These are phyloP conservation scores for Mycena chlorophos DNA, from an alignment of 768 basidiomycete species.

Conservation along the genomic window DNA sequence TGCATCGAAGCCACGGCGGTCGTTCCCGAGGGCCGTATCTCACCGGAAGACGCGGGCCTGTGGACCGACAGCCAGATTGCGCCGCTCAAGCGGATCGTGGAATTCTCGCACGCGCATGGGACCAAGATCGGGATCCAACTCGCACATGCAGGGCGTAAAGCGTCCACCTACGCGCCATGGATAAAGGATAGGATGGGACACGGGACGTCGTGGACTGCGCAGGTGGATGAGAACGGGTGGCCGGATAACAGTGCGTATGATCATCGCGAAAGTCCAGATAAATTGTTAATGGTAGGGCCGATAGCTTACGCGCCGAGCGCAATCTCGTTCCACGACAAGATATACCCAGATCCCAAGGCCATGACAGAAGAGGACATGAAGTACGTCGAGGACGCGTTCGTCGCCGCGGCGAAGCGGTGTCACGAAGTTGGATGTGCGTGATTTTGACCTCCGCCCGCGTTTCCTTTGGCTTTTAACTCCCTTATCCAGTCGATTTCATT, in stretches of 20 bases:
- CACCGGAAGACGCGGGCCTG: slow-evolving; percentile 71
- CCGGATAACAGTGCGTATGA: slow-evolving; percentile 54
- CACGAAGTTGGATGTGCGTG: slow-evolving; percentile 62
- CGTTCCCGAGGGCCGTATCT: slow-evolving; percentile 73
- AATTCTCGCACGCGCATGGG: slow-evolving; percentile 71
- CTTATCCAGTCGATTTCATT: slow-evolving; percentile 58
- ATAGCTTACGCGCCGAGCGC: slow-evolving; percentile 64
- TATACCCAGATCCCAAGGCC: slow-evolving; percentile 56
- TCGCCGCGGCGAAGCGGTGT: slow-evolving; percentile 52
- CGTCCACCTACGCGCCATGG: slow-evolving; percentile 71
- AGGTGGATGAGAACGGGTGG: slow-evolving; percentile 66
- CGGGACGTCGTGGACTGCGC: slow-evolving; percentile 37
- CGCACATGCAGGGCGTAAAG: slow-evolving; percentile 73
- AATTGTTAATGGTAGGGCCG: neutral
- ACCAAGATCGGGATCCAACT: slow-evolving; percentile 78
- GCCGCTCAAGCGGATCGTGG: slow-evolving; percentile 66
- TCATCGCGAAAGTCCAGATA: neutral
- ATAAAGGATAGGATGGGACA: slow-evolving; percentile 41
- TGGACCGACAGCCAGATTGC: slow-evolving; percentile 79
- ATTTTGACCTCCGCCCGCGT: neutral
- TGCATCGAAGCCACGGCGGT: slow-evolving; percentile 75
- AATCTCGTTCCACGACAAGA: slow-evolving; percentile 49
- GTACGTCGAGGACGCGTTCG: slow-evolving; percentile 60
- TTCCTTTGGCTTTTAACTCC: neutral
- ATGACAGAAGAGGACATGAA: slow-evolving; percentile 58